phyloP scores from a whole-genome alignment of 441 rosid species.

The Jatropha podagrica region DNA sequence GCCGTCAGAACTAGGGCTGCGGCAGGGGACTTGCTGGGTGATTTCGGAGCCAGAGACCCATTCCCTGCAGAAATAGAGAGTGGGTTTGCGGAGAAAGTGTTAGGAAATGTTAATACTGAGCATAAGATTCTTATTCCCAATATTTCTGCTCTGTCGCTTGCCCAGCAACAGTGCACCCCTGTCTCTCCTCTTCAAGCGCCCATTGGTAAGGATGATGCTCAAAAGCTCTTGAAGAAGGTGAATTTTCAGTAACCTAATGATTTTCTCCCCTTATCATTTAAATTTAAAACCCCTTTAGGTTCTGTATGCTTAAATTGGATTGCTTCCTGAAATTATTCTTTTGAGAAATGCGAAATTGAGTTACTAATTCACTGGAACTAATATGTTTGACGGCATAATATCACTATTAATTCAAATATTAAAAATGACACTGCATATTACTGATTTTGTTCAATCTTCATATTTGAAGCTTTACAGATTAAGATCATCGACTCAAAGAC shows the following conservation, averaged over 20 bases:
- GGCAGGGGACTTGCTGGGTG: slow-evolving; percentile 61
- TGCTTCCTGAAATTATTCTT: background rate
- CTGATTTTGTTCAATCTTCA: background rate
- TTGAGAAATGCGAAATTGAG: background rate
- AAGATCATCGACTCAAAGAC: background rate
- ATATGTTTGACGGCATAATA: background rate
- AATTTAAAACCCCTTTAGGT: background rate
- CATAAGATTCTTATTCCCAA: slow-evolving; percentile 82
- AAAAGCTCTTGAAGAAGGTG: slow-evolving; percentile 67
- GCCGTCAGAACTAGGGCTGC: slow-evolving; percentile 29
- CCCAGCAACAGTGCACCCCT: slow-evolving; percentile 59
- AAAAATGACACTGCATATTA: background rate
- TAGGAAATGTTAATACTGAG: slow-evolving; percentile 64
- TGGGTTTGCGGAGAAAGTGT: slow-evolving; percentile 73
- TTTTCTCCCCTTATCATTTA: background rate
- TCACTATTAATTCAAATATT: background rate
- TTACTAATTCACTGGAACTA: background rate
- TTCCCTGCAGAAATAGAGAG: slow-evolving; percentile 85
- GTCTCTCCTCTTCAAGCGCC: slow-evolving; percentile 67
- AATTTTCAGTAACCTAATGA: slow-evolving; percentile 6
- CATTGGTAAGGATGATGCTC: slow-evolving; percentile 58
- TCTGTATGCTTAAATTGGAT: background rate
- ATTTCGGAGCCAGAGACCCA: slow-evolving; percentile 89
- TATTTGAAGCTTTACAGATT: background rate
- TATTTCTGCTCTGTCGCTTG: slow-evolving; percentile 70